Evolutionary conservation across 2,329 filamentous ascomycete genomes (phyloP).

Genomic region (Emergomyces orientalis): DNA sequence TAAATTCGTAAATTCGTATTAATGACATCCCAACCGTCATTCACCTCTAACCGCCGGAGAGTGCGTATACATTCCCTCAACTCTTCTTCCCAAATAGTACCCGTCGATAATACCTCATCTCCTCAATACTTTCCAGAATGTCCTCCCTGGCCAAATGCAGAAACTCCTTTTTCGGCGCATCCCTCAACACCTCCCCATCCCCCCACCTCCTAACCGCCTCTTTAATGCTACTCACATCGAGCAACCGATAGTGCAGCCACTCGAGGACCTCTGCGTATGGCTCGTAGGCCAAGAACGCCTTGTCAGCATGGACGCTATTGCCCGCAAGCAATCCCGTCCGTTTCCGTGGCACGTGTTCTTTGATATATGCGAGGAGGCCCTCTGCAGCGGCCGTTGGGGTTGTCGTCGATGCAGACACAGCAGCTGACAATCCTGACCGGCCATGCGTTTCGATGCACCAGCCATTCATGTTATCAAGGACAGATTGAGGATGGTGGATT

Average conservation of each 20-base stretch:
- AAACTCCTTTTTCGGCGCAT: conserved; percentile 62
- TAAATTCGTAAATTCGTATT: neutral
- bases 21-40: neutral
- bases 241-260: conserved; percentile 77
- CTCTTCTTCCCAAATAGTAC: conserved; percentile 48
- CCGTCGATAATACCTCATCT: conserved; percentile 74
- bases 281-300: conserved; percentile 62
- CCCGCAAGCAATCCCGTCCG: conserved; percentile 69
- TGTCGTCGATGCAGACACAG: conserved; percentile 62
- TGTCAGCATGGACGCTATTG: conserved; percentile 87
- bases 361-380: conserved; percentile 68
- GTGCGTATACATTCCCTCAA: neutral
- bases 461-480: conserved; percentile 70
- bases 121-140: conserved; percentile 88
- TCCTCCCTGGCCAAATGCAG: conserved; percentile 78
- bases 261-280: conserved; percentile 67
- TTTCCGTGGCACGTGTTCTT: conserved; percentile 56
- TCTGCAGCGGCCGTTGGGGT: conserved; percentile 64
- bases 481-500: conserved; percentile 61
- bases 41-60: neutral
- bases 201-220: conserved; percentile 82
- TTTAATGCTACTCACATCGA: conserved; percentile 88
- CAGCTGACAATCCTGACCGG: conserved; percentile 68
- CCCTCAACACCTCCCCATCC: conserved; percentile 47
- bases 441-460: conserved; percentile 83